Base-by-base conservation (phyloP, 2,329 filamentous ascomycete species). In the Neofusicoccum umdonicola region DNA sequence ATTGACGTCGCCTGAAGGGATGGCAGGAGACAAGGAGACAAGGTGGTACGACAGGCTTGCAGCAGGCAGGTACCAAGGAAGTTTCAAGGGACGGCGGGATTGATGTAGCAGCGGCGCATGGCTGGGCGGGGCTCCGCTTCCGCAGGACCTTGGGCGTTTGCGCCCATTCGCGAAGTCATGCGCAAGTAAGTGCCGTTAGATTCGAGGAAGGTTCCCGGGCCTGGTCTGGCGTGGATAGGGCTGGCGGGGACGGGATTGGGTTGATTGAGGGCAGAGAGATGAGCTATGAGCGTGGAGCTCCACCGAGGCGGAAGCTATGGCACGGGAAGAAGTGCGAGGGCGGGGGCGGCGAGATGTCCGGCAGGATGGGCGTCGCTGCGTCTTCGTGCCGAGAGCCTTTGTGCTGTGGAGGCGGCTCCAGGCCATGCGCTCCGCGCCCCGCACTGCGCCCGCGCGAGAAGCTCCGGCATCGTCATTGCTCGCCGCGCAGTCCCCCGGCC, bases 341-440 rank as follows among this genome's bases (percentile, higher is more conserved):
- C 60, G 39, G 50, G 61, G 61, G 41, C 61, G 61, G 61, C 31
- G 44, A 54, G 61, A 63, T 27, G 61, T 31, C 61, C 61, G 61
- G 12, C 39, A n/a, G 52, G 7, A 17, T 27, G 37, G 13, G 17
- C 12, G 22, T 63, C 61, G 61, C 61, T 39, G 41, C 35, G 61
- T 63, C 61, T 54, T 63, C 61, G 61, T 56, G 50, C 61, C 61
- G 61, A 63, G 61, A 35, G 22, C 15, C 27, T 27, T 13, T 37
- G 48, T 39, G 41, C 27, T 50, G 61, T n/a, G 31, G 48, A 39
- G 61, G 27, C 31, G 27, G 39, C 34, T 37, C 22, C 17, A 17
- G 11, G 47, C 47, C 34, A n/a, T 50, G 34, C 13, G 45, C 61
- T 34, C 50, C 31, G 41, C 41, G 13, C 61, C 22, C 57, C n/a